A percentile compares a stretch with the other conserved stretches of the same genome.
Evolutionary conservation across 139 green algal genomes (phyloP).

Genomic region (Closterium sp.): DNA sequence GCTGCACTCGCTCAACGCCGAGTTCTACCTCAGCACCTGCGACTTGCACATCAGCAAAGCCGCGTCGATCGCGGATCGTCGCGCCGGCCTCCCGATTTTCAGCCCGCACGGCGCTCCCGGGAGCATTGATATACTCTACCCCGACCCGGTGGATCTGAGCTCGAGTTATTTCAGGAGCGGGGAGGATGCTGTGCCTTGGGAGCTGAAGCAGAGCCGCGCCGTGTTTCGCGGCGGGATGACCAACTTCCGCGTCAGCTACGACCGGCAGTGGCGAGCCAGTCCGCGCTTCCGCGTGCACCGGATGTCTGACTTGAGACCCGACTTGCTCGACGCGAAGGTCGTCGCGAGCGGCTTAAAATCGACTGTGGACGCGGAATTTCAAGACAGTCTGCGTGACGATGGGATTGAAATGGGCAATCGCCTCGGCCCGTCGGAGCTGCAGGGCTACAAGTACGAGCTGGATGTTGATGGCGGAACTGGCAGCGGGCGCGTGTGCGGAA

Average conservation of each 20-base stretch:
- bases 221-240: conserved; percentile 28
- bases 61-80: neutral
- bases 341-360: too few species aligned
- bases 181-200: neutral
- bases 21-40: conserved; percentile 34
- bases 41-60: conserved; percentile 24
- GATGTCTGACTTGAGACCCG: conserved; percentile 5
- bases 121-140: conserved; percentile 17
- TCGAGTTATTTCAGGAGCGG: neutral
- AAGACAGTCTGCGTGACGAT: neutral
- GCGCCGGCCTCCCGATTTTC: conserved; percentile 17
- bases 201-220: conserved; percentile 5
- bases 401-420: neutral
- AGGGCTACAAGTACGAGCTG: neutral
- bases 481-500: conserved; percentile 23
- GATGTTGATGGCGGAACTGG: conserved; percentile 19
- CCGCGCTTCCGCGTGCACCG: conserved; percentile 18
- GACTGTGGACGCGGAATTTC: too few species aligned
- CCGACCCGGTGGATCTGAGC: conserved; percentile 25
- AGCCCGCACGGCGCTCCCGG: neutral
- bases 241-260: conserved; percentile 17
- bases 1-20: conserved; percentile 17
- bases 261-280: conserved; percentile 11
- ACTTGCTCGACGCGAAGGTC: conserved; percentile 28
- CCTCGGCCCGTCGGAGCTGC: neutral